Evolutionary conservation across 164 flowering plant species (phyloP), one percentile per base, ranked within the genome.

Genomic region (Tetracentron sinense): DNA sequence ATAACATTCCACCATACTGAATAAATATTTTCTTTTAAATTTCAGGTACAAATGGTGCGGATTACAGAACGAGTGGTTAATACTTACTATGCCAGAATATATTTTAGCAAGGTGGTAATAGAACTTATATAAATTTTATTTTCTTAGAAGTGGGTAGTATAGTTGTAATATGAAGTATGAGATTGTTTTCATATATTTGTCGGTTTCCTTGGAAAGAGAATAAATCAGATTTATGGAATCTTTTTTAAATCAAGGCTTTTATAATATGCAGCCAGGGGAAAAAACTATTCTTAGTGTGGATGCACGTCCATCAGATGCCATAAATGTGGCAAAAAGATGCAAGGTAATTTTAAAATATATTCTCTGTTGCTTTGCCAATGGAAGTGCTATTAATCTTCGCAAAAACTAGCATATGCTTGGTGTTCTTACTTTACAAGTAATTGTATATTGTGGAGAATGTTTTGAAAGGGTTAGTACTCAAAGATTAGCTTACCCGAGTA

Each of bases 241-340:
- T 31, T 44, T 11, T 56, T 67, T 29, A 53, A 31, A 14, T 61
- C 51, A 52, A 63, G 4, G 29, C 35, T 42, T 58, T 64, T 56
- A 28, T 52, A 48, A 57, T 73, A 48, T 78, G 72, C 79, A 90
- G 97, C 79, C 78, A 62, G 97, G 89, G 64, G 78, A 79, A 60
- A 72, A 67, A 56, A 75, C 75, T 35, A 54, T 72, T 63, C 56
- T 85, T 17, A 81, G 77, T 72, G 78, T 88, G 61, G 97, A 90
- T 77, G 84, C 82, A 49, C 88, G 92, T 15, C 92, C 95, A n/a
- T 88, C 97, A 47, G 97, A 90, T 83, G 95, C 97, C 71, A 85
- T 90, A 58, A 90, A 85, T 77, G 75, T 90, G 29, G 97, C 97
- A 50, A 70, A 30, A 50, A 78, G 85, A 79, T 86, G 88, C 69